phyloP scores from a whole-genome alignment of 1,284 basidiomycete genomes.

The Puccinia triticina region DNA sequence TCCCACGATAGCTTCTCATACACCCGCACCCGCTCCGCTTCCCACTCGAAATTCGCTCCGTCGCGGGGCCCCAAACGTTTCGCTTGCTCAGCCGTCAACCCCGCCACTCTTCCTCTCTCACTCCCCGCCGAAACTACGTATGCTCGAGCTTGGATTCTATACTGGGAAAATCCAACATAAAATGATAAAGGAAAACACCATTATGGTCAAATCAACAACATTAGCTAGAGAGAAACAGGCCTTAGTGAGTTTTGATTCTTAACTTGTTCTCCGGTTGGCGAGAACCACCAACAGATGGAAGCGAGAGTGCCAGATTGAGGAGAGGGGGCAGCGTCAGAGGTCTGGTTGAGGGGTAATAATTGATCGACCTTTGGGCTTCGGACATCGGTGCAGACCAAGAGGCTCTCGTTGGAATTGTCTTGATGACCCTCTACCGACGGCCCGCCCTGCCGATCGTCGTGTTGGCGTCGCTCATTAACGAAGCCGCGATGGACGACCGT shows the following conservation, averaged over 20 bases:
- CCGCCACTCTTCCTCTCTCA: neutral
- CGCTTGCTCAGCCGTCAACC: conserved; percentile 8
- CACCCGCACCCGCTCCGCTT: conserved; percentile 20
- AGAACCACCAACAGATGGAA: conserved; percentile 48
- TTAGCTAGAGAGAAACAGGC: neutral
- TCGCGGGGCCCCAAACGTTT: neutral
- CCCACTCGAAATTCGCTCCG: conserved; percentile 20
- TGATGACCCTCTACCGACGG: neutral
- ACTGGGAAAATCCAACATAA: neutral
- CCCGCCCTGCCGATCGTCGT: neutral
- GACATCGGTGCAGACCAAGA: conserved; percentile 33
- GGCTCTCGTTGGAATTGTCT: neutral
- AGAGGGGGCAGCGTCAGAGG: neutral
- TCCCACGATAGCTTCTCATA: conserved; percentile 43
- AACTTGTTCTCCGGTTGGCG: conserved; percentile 40
- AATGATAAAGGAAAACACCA: neutral
- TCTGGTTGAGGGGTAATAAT: neutral
- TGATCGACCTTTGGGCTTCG: conserved; percentile 44
- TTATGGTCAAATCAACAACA: neutral
- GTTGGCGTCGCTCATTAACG: conserved; percentile 32
- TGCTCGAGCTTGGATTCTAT: conserved; percentile 32
- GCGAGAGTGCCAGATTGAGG: conserved; percentile 20
- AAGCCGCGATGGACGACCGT: conserved; percentile 42
- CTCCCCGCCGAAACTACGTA: conserved; percentile 17
- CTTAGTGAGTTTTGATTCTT: neutral